A percentile compares a stretch with the other conserved stretches of the same genome.
phyloP scores from a whole-genome alignment of 148 eudicot species.

The Rhododendron kiyosumense region DNA sequence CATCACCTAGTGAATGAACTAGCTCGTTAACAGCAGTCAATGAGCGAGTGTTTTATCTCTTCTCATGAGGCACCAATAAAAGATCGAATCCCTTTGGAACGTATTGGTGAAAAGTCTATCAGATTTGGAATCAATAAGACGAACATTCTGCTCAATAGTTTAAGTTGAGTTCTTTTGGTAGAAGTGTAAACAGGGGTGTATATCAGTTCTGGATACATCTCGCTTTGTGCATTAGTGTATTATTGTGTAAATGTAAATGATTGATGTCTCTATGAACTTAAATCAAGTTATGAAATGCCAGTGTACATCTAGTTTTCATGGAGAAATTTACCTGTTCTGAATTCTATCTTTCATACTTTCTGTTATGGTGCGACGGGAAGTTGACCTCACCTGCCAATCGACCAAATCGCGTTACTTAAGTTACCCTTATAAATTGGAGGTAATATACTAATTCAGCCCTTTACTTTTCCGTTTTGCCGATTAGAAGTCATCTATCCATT shows the following conservation, averaged over 20 bases:
- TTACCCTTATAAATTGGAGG: background rate
- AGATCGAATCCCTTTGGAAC: background rate
- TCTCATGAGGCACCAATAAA: background rate
- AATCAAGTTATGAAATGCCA: background rate
- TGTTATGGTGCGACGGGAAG: background rate
- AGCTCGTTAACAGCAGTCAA: background rate
- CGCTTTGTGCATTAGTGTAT: background rate
- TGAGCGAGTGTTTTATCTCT: background rate
- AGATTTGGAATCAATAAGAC: background rate
- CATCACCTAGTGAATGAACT: constrained; percentile 22
- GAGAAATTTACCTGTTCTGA: background rate
- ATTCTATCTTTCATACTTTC: background rate
- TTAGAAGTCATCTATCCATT: background rate
- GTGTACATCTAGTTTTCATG: background rate
- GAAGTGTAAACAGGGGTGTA: background rate
- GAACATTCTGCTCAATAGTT: background rate
- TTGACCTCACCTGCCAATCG: background rate
- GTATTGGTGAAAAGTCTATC: background rate
- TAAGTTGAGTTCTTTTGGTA: background rate
- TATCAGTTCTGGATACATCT: background rate
- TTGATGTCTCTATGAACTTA: background rate
- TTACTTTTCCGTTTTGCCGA: background rate
- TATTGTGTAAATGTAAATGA: background rate
- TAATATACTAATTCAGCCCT: background rate
- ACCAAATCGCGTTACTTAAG: background rate